Percentiles rank a stretch among this genome's conserved stretches.
Conservation (phyloP, 208 protist species). For the Trypanosoma cruzi region DNA sequence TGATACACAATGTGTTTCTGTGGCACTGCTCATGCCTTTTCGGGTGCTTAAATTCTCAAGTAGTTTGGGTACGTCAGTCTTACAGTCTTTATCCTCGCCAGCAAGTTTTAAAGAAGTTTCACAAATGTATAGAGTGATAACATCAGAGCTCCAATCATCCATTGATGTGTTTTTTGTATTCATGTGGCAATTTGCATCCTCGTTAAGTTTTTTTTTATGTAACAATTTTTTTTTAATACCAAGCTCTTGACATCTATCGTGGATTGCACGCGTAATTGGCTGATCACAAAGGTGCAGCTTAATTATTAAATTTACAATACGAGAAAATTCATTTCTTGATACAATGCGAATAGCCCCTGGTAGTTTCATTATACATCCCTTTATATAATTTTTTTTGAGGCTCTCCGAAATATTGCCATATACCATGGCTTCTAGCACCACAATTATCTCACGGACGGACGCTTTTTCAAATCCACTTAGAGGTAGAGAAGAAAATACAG, state of each 20-base stretch:
- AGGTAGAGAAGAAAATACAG: constrained; percentile 10
- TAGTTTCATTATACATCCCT: constrained; percentile 23
- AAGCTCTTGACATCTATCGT: constrained; percentile 21
- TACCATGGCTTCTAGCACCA: constrained; percentile 26
- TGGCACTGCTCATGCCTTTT: constrained; percentile 20
- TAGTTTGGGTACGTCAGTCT: constrained; percentile 3
- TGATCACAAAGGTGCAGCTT: constrained; percentile 22
- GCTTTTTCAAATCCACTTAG: constrained; percentile 10
- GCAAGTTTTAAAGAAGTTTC: constrained; percentile 15
- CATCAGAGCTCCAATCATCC: constrained; percentile 11
- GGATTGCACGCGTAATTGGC: constrained; percentile 9
- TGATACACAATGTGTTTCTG: constrained; percentile 19
- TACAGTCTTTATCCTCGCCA: not conserved
- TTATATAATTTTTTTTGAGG: constrained; percentile 18
- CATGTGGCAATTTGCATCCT: not conserved
- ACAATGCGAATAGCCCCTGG: constrained; percentile 9
- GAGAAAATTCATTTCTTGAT: constrained; percentile 16
- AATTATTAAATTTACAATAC: constrained; percentile 12
- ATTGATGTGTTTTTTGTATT: not conserved
- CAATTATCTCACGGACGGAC: constrained; percentile 19
- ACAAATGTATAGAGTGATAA: constrained; percentile 15
- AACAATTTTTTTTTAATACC: constrained; percentile 2
- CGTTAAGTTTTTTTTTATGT: not conserved
- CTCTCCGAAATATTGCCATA: constrained; percentile 20
- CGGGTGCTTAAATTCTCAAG: constrained; percentile 8